These are phyloP conservation scores for Tolypocladium amazonense DNA, from an alignment of 2,329 filamentous ascomycete genomes.

Conservation along the genomic window DNA sequence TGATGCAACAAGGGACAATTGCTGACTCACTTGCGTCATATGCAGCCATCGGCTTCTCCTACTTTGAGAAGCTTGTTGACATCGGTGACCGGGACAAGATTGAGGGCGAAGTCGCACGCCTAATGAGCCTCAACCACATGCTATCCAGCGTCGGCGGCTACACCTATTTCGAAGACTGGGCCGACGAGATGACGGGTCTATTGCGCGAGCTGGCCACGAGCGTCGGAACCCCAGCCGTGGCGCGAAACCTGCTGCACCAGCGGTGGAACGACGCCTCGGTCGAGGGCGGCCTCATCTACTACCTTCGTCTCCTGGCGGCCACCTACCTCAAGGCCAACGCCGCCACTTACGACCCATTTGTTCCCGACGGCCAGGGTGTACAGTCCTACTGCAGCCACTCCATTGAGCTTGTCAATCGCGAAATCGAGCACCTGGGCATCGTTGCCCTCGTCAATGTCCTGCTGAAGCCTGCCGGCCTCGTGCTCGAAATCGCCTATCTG, in stretches of 20 bases:
- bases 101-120: constrained; percentile 58
- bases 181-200: constrained; percentile 60
- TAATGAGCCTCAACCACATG: constrained; percentile 60
- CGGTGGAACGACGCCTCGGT: constrained; percentile 63
- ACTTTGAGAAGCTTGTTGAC: constrained; percentile 76
- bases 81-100: constrained; percentile 54
- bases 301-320: constrained; percentile 70
- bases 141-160: constrained; percentile 65
- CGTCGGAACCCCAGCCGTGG: constrained; percentile 48
- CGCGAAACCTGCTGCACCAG: constrained; percentile 42
- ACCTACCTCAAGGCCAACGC: constrained; percentile 73
- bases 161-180: constrained; percentile 67
- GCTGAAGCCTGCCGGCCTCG: constrained; percentile 66
- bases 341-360: constrained; percentile 60
- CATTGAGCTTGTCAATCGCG: constrained; percentile 65
- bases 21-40: not conserved
- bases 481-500: constrained; percentile 82
- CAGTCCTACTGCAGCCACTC: constrained; percentile 57
- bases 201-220: constrained; percentile 51
- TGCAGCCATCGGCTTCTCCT: constrained; percentile 83
- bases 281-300: constrained; percentile 74
- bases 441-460: constrained; percentile 67
- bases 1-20: not conserved
- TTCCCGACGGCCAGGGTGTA: constrained; percentile 47
- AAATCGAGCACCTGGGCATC: constrained; percentile 88